Conservation (phyloP, 169 alveolate species). For the Plasmodium inui region DNA sequence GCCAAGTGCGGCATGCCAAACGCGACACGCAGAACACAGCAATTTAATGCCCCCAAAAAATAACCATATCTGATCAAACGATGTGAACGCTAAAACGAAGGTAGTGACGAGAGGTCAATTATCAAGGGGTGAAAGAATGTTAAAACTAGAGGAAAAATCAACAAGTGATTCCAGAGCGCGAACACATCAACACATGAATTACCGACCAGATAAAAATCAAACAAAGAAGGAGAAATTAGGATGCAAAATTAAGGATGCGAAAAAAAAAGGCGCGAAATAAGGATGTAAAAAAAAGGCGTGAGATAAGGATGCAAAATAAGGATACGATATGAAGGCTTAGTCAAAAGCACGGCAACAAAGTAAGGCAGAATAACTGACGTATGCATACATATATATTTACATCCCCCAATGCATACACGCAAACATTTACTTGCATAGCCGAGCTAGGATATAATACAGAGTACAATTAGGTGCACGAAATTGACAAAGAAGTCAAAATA, state of each 20-base stretch:
- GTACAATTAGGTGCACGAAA: background rate
- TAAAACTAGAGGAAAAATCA: background rate
- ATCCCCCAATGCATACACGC: background rate
- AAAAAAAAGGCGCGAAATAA: background rate
- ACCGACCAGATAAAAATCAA: background rate
- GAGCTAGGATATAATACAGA: background rate
- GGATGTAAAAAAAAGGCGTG: background rate
- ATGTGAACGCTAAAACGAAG: background rate
- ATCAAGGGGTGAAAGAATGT: background rate
- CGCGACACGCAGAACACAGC: background rate
- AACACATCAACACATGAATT: slow-evolving; percentile 1
- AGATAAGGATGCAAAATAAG: background rate
- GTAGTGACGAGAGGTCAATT: background rate
- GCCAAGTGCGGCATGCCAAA: background rate
- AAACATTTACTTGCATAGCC: background rate
- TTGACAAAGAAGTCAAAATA: slow-evolving; percentile 4
- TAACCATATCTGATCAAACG: background rate
- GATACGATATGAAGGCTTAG: background rate
- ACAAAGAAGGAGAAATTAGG: background rate
- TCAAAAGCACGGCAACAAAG: background rate
- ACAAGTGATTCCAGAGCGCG: background rate
- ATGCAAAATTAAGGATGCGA: background rate
- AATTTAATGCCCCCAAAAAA: background rate
- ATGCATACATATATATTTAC: background rate
- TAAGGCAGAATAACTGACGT: background rate